Evolutionary conservation across 257 asterid species (phyloP), one percentile per base, ranked within the genome.

Genomic region (Thymus quinquecostatus): DNA sequence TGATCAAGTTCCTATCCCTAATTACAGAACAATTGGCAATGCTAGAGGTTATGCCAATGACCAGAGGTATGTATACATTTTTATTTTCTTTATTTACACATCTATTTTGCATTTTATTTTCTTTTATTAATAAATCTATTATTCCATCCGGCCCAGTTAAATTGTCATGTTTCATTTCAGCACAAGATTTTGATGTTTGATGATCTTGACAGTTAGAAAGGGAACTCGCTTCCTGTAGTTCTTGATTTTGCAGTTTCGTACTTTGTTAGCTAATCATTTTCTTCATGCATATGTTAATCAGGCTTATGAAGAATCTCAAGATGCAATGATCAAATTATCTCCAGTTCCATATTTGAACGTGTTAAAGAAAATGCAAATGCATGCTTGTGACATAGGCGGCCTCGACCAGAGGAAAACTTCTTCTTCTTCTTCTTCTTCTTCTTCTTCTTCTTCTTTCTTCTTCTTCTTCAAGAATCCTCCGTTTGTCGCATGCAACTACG

Each of bases 1-100:
- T 1, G 88, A 70, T 60, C 82, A 64, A 5, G 86, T 84, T n/a
- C 88, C 86, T 0, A 73, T 70, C 0, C 88, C 88, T 9, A 78
- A 81, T 10, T 78, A 81, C 72, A 64, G 60, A 14, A 6, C 68
- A 41, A 76, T 62, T 1, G 4, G 72, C 36, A 81, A 81, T n/a
- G 47, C 10, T 32, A 51, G 76, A 61, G 71, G 78, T 14, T 80
- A 72, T 63, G 65, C 66, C 54, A 70, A 75, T 51, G 77, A 79
- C 2, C 67, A 73, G 28, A 78, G 82, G 59, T 53, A 14, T 5
- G 1, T 13, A 12, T 51, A 21, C 21, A 21, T 21, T 21, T 21
- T 21, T 21, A 21, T 21, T 21, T 28, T 7, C 14, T 6, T 27
- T 13, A 11, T 48, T 11, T 2, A 49, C 21, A 49, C 13, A 49